Evolutionary conservation across 164 flowering plant species (phyloP).

Genomic region (Aristolochia californica): DNA sequence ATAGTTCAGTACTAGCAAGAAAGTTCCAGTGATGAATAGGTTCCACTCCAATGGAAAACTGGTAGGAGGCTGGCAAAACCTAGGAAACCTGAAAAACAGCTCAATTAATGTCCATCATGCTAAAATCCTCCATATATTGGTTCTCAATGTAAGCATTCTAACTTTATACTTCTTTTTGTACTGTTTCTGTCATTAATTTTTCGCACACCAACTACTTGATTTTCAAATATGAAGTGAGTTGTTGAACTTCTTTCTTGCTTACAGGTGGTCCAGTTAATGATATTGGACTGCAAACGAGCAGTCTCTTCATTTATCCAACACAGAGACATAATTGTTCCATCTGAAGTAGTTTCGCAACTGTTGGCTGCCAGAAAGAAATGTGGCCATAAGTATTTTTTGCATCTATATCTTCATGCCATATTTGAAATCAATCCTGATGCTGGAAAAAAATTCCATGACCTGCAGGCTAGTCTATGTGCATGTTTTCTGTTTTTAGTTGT

Average conservation of each 20-base stretch:
- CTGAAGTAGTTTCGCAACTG: slow-evolving; percentile 74
- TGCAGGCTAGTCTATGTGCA: slow-evolving; percentile 55
- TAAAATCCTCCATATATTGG: too few species aligned
- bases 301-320: slow-evolving; percentile 67
- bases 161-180: too few species aligned
- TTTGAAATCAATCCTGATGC: slow-evolving; percentile 73
- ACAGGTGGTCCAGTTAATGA: slow-evolving; percentile 86
- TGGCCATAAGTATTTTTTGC: slow-evolving; percentile 66
- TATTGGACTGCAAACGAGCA: slow-evolving; percentile 77
- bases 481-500: background rate
- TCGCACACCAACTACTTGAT: too few species aligned
- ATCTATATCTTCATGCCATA: slow-evolving; percentile 75
- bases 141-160: too few species aligned
- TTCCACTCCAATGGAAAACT: too few species aligned
- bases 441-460: slow-evolving; percentile 88
- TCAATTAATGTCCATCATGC: too few species aligned
- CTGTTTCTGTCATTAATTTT: background rate
- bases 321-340: slow-evolving; percentile 55
- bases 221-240: background rate
- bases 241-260: slow-evolving; percentile 3
- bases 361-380: slow-evolving; percentile 46
- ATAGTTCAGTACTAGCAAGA: too few species aligned
- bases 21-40: too few species aligned
- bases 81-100: too few species aligned
- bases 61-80: too few species aligned